These are phyloP conservation scores for Boletus mariae DNA, from an alignment of 1,284 basidiomycete genomes.

Conservation along the genomic window DNA sequence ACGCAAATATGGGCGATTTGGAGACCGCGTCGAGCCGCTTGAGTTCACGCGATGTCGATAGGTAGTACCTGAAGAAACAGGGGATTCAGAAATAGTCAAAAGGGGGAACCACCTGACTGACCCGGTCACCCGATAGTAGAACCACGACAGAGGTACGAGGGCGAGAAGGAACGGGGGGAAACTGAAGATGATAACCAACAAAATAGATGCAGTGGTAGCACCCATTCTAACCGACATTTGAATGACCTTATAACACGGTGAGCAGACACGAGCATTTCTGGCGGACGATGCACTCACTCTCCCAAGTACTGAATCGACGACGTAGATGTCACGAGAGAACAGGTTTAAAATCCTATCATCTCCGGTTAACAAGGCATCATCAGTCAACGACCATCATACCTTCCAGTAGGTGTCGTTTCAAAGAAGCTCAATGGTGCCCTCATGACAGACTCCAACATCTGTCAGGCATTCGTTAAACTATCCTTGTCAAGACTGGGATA, in stretches of 20 bases:
- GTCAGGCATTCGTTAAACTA: not conserved
- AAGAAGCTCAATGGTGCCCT: slow-evolving; percentile 85
- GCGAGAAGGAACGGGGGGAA: slow-evolving; percentile 83
- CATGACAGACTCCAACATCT: slow-evolving; percentile 80
- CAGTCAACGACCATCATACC: slow-evolving; percentile 39
- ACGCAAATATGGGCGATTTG: slow-evolving; percentile 87
- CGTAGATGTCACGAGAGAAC: slow-evolving; percentile 91
- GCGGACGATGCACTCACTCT: slow-evolving; percentile 39
- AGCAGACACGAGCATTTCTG: not conserved
- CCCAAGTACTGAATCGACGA: slow-evolving; percentile 81
- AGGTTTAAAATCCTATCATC: slow-evolving; percentile 67
- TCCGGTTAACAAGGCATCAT: not conserved
- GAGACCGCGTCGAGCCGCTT: slow-evolving; percentile 91
- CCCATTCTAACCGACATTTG: slow-evolving; percentile 63
- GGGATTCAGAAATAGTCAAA: slow-evolving; percentile 1
- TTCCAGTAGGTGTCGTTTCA: slow-evolving; percentile 77
- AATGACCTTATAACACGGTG: slow-evolving; percentile 50
- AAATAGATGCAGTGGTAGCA: slow-evolving; percentile 64
- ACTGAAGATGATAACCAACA: slow-evolving; percentile 74
- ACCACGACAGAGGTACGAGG: slow-evolving; percentile 69
- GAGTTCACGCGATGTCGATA: slow-evolving; percentile 86
- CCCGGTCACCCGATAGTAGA: slow-evolving; percentile 77
- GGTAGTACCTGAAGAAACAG: slow-evolving; percentile 65
- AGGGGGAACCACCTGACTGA: slow-evolving; percentile 32
- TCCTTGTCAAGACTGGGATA: not conserved